Conservation (phyloP, 805 yeast genomes). For the Yarrowia sp. region DNA sequence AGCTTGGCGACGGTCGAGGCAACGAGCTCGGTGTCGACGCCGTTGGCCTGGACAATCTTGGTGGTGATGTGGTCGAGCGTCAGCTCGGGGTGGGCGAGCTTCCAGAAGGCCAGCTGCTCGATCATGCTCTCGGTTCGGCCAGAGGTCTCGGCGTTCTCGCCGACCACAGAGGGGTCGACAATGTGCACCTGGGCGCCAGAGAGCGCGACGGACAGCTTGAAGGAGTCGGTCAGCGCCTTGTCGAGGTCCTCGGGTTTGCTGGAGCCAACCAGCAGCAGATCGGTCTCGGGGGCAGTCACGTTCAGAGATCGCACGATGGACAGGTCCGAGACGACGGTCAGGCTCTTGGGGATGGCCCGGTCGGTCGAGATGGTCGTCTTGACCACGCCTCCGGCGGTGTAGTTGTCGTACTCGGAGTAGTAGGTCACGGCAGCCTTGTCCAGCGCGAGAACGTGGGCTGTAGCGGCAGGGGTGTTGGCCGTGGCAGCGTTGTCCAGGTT, state of each 20-base stretch:
- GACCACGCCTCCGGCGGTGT: slow-evolving; percentile 68
- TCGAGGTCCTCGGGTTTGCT: slow-evolving; percentile 38
- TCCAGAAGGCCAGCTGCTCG: slow-evolving; percentile 79
- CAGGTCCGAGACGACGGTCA: slow-evolving; percentile 59
- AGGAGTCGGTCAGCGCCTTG: slow-evolving; percentile 51
- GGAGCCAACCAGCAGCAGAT: slow-evolving; percentile 57
- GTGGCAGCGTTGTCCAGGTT: slow-evolving; percentile 60
- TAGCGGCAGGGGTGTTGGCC: slow-evolving; percentile 55
- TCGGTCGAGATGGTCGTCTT: slow-evolving; percentile 48
- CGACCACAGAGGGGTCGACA: slow-evolving; percentile 61
- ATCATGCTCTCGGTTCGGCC: slow-evolving; percentile 76
- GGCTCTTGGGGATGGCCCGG: slow-evolving; percentile 47
- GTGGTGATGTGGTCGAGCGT: slow-evolving; percentile 63
- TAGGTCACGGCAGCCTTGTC: slow-evolving; percentile 50
- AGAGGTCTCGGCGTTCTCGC: slow-evolving; percentile 65
- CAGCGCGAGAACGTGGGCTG: slow-evolving; percentile 69
- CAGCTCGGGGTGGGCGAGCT: slow-evolving; percentile 58
- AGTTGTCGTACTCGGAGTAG: slow-evolving; percentile 70
- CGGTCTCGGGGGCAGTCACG: slow-evolving; percentile 57
- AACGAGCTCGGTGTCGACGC: slow-evolving; percentile 76
- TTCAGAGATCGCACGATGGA: slow-evolving; percentile 56
- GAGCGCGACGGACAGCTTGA: slow-evolving; percentile 53
- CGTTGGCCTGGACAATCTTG: slow-evolving; percentile 75
- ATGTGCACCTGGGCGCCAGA: slow-evolving; percentile 54
- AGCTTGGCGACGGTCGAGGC: slow-evolving; percentile 50